These are phyloP conservation scores for Protea cynaroides DNA, from an alignment of 164 flowering plant genomes.

Conservation along the genomic window DNA sequence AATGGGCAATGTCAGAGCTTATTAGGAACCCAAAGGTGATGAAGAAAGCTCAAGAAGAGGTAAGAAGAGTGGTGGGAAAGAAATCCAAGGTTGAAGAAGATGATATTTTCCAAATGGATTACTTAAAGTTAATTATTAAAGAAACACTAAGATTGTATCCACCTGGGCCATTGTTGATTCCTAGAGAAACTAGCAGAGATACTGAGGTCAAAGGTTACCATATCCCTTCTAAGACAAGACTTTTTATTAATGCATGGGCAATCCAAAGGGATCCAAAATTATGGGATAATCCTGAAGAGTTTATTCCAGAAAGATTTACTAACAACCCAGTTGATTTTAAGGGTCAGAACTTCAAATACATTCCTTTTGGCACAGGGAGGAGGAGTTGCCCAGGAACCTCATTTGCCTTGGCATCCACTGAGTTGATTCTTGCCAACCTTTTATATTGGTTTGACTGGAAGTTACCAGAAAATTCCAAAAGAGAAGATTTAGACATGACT, in stretches of 20 bases:
- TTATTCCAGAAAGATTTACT: slow-evolving; percentile 9
- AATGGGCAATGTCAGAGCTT: no score
- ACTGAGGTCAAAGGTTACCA: not conserved
- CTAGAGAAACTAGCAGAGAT: not conserved
- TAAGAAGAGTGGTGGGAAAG: slow-evolving; percentile 6
- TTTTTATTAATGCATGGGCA: no score
- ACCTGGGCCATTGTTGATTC: slow-evolving; percentile 5
- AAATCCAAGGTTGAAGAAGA: not conserved
- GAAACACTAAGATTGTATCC: slow-evolving; percentile 9
- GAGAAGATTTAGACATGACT: slow-evolving; percentile 8
- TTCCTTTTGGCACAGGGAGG: slow-evolving; percentile 17
- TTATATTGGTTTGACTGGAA: slow-evolving; percentile 17
- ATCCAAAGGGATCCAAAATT: no score
- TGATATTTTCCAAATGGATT: slow-evolving; percentile 11
- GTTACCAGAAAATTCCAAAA: slow-evolving; percentile 1
- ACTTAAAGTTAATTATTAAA: slow-evolving; percentile 1
- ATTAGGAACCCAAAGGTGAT: no score
- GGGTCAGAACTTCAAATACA: slow-evolving; percentile 5
- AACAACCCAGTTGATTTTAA: slow-evolving; percentile 6
- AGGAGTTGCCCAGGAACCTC: slow-evolving; percentile 15
- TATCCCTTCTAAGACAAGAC: no score
- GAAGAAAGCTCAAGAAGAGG: no score
- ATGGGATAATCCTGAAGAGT: no score
- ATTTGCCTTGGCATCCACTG: not conserved
- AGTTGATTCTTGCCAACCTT: slow-evolving; percentile 13